Conservation (phyloP, 2,329 filamentous ascomycete species). For the Bimuria novae-zelandiae region DNA sequence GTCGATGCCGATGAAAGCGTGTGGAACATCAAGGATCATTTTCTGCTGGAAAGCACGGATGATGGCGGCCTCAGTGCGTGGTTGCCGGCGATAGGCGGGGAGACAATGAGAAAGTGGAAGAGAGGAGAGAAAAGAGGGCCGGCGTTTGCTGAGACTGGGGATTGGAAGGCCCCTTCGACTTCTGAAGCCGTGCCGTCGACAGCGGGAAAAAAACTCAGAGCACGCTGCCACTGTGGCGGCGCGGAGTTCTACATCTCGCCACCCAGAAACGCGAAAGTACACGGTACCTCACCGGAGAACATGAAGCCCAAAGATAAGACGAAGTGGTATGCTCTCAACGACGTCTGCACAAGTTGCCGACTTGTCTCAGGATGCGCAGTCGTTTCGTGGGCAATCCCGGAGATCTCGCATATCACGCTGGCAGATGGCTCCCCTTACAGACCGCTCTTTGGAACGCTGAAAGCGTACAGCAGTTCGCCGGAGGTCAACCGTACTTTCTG, state of each 20-base stretch:
- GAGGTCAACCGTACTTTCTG: constrained; percentile 67
- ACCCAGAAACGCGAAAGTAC: constrained; percentile 58
- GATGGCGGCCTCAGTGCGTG: constrained; percentile 47
- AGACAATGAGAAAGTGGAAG: constrained; percentile 32
- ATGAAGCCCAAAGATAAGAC: constrained; percentile 59
- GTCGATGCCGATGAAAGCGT: constrained; percentile 36
- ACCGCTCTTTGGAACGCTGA: constrained; percentile 52
- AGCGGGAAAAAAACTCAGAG: constrained; percentile 45
- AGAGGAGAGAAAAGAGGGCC: constrained; percentile 1
- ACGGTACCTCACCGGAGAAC: constrained; percentile 53
- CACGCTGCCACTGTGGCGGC: constrained; percentile 59
- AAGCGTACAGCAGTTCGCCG: constrained; percentile 59
- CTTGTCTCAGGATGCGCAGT: constrained; percentile 65
- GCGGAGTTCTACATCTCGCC: constrained; percentile 62
- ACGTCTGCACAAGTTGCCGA: constrained; percentile 64
- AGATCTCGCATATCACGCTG: constrained; percentile 61
- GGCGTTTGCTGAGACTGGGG: neutral
- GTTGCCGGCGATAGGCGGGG: constrained; percentile 29
- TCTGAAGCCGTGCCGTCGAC: neutral
- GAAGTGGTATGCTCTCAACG: constrained; percentile 64
- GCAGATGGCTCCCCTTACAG: constrained; percentile 44
- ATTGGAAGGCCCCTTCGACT: neutral
- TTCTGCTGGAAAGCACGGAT: constrained; percentile 37
- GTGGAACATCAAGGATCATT: constrained; percentile 38
- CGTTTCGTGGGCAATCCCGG: constrained; percentile 69